A percentile compares a stretch with the other conserved stretches of the same genome.
phyloP scores from a whole-genome alignment of 2,329 filamentous ascomycete genomes.

The Apiospora kogelbergensis region DNA sequence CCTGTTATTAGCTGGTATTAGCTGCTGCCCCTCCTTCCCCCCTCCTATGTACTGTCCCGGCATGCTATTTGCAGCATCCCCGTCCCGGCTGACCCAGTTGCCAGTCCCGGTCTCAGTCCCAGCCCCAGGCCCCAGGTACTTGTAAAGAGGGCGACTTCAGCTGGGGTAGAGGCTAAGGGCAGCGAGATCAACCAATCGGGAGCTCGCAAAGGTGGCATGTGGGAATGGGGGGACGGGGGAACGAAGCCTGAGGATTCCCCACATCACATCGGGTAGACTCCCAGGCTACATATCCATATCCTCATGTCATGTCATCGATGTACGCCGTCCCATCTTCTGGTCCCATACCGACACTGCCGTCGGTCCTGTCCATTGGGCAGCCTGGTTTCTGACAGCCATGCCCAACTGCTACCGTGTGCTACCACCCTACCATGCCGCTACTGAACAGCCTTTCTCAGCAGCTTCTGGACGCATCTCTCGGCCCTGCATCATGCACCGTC shows the following conservation, averaged over 20 bases:
- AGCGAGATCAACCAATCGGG: neutral
- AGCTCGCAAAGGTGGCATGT: neutral
- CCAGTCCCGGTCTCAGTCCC: too few species aligned
- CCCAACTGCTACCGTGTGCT: neutral
- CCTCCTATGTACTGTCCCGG: neutral
- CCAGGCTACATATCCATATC: too few species aligned
- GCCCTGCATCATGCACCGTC: slow-evolving; percentile 15
- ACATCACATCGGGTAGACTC: neutral
- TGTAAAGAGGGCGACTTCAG: neutral
- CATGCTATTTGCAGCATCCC: neutral
- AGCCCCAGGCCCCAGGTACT: neutral
- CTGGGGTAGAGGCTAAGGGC: slow-evolving; percentile 1
- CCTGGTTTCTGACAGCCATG: neutral
- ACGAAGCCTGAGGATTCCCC: neutral
- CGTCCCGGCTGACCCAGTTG: neutral
- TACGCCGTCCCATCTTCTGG: neutral
- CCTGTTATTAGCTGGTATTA: neutral
- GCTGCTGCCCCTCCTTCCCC: neutral
- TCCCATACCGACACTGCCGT: neutral
- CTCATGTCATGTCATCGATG: too few species aligned
- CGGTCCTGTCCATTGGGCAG: neutral
- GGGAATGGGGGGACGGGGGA: neutral
- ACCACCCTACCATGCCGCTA: neutral
- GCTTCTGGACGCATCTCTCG: slow-evolving; percentile 7
- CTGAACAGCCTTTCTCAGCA: neutral